A percentile compares a stretch with the other conserved stretches of the same genome.
Conservation (phyloP, 495 filamentous ascomycete species). For the Penicillium daleae region DNA sequence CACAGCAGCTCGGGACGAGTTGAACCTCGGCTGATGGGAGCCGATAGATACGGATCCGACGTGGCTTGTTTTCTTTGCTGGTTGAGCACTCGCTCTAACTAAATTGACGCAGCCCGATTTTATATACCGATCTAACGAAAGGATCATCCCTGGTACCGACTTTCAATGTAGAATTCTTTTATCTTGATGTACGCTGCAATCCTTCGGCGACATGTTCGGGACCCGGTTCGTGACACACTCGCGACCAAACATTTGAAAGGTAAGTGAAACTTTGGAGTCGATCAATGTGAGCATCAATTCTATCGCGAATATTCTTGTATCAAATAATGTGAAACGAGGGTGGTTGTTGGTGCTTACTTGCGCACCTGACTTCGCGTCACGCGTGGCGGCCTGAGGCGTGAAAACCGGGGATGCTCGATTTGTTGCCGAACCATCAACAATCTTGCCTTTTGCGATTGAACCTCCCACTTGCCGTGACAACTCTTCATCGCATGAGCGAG, state of each 20-base stretch:
- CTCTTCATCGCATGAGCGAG: background rate
- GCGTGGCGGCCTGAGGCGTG: slow-evolving; percentile 42
- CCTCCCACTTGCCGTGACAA: slow-evolving; percentile 1
- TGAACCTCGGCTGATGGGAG: slow-evolving; percentile 19
- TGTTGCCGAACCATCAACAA: slow-evolving; percentile 23
- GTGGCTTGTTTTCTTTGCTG: background rate
- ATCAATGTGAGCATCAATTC: background rate
- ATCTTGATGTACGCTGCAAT: background rate
- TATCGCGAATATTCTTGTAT: background rate
- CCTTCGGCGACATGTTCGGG: background rate
- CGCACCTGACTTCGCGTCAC: slow-evolving; percentile 42
- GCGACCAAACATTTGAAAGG: background rate
- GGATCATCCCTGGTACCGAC: background rate
- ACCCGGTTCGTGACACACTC: background rate
- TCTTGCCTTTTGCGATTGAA: slow-evolving; percentile 16
- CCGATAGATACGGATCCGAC: slow-evolving; percentile 7
- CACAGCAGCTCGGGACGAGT: slow-evolving; percentile 1
- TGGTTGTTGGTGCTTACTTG: background rate
- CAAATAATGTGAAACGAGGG: background rate
- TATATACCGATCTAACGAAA: background rate
- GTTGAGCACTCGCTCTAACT: background rate
- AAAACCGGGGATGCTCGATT: slow-evolving; percentile 23
- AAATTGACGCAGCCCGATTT: background rate
- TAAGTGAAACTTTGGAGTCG: background rate
- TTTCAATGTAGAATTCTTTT: background rate